phyloP scores from a whole-genome alignment of 805 yeast species.

The Candida dendrica region DNA sequence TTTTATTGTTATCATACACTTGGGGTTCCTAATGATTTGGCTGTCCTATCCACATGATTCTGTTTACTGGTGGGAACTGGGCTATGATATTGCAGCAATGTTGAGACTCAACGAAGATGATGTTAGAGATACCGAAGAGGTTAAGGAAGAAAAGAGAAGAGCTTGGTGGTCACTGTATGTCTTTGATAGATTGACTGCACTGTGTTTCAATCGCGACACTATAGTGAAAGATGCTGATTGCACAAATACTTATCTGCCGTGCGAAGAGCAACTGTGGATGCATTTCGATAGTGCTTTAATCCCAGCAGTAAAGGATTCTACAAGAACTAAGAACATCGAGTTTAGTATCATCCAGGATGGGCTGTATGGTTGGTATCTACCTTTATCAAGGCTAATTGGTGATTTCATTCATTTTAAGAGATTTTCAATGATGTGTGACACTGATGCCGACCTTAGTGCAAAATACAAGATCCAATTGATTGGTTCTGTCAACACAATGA shows the following conservation, averaged over 20 bases:
- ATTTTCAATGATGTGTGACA: not conserved
- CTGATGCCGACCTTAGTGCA: not conserved
- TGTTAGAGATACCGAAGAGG: slow-evolving; percentile 17
- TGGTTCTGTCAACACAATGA: slow-evolving; percentile 12
- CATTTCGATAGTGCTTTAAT: slow-evolving; percentile 15
- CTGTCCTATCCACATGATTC: slow-evolving; percentile 17
- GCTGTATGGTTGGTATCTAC: slow-evolving; percentile 31
- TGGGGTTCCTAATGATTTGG: slow-evolving; percentile 20
- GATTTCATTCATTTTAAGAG: slow-evolving; percentile 16
- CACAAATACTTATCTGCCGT: slow-evolving; percentile 24
- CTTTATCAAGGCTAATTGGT: slow-evolving; percentile 26
- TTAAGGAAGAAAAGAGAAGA: slow-evolving; percentile 30
- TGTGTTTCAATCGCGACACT: slow-evolving; percentile 28
- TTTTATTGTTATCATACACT: slow-evolving; percentile 12
- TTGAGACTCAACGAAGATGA: slow-evolving; percentile 4
- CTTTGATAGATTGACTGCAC: slow-evolving; percentile 30
- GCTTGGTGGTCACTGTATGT: slow-evolving; percentile 35
- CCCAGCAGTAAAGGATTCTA: slow-evolving; percentile 23
- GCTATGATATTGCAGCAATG: slow-evolving; percentile 7
- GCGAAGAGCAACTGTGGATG: slow-evolving; percentile 27
- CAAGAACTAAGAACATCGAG: slow-evolving; percentile 18
- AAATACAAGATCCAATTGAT: slow-evolving; percentile 8
- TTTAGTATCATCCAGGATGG: slow-evolving; percentile 24
- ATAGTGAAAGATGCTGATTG: slow-evolving; percentile 26
- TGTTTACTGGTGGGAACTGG: slow-evolving; percentile 17